These are phyloP conservation scores for Apophysomyces elegans DNA, from an alignment of 371 early-diverging fungal species.

Conservation along the genomic window DNA sequence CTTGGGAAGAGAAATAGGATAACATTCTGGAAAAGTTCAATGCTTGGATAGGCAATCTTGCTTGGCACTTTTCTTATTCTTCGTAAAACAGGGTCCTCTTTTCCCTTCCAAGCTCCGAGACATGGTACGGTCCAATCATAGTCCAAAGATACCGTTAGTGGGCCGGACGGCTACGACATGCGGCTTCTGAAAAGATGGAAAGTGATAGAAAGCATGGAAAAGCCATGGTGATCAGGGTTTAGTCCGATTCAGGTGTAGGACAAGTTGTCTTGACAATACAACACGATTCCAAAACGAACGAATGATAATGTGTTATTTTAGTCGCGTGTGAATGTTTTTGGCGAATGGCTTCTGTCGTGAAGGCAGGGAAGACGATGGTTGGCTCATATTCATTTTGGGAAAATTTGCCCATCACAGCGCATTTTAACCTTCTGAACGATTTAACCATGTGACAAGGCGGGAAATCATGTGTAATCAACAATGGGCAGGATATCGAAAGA, in stretches of 20 bases:
- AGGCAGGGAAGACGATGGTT: not conserved
- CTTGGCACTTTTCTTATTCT: too few relatives aligned
- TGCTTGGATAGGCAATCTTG: not conserved
- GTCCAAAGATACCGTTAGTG: too few relatives aligned
- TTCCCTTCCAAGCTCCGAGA: conserved; percentile 4
- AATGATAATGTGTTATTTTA: not conserved
- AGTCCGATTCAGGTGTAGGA: conserved; percentile 3
- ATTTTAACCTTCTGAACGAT: not conserved
- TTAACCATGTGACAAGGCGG: not conserved
- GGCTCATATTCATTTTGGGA: conserved; percentile 8
- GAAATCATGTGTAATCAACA: conserved; percentile 3
- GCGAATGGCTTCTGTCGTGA: conserved; percentile 6
- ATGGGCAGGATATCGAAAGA: not conserved
- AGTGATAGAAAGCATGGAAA: conserved; percentile 4
- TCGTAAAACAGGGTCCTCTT: not conserved
- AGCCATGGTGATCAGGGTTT: not conserved
- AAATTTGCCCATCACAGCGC: conserved; percentile 2
- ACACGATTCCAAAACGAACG: conserved; percentile 5
- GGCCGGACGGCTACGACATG: not conserved
- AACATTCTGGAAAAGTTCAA: not conserved
- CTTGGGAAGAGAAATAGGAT: too few relatives aligned
- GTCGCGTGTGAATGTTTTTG: conserved; percentile 4
- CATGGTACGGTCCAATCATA: too few relatives aligned
- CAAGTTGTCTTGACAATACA: conserved; percentile 5
- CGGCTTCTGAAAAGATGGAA: conserved; percentile 8